phyloP scores from a whole-genome alignment of 2,329 filamentous ascomycete species.

The Stenocarpella maydis region DNA sequence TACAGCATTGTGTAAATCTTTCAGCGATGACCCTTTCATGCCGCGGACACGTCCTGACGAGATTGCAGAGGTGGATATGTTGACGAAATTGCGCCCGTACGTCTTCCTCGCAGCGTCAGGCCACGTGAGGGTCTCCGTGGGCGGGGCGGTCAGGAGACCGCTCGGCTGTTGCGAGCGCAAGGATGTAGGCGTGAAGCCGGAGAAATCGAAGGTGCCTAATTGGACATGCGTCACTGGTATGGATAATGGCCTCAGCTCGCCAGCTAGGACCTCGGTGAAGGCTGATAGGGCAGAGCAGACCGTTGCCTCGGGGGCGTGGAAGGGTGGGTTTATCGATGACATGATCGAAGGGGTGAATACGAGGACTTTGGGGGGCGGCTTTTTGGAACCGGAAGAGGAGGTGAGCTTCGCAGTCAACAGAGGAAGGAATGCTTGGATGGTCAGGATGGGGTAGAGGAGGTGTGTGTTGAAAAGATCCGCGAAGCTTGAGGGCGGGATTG shows the following conservation, averaged over 20 bases:
- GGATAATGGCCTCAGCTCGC: slow-evolving; percentile 78
- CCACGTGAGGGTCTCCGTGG: slow-evolving; percentile 69
- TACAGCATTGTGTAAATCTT: slow-evolving; percentile 84
- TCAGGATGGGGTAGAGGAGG: slow-evolving; percentile 87
- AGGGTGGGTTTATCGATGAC: slow-evolving; percentile 79
- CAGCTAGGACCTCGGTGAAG: slow-evolving; percentile 81
- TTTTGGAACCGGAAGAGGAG: slow-evolving; percentile 55
- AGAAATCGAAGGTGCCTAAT: slow-evolving; percentile 89
- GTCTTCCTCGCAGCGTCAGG: slow-evolving; percentile 65
- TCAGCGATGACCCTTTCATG: slow-evolving; percentile 73
- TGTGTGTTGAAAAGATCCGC: slow-evolving; percentile 93
- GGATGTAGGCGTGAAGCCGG: slow-evolving; percentile 64
- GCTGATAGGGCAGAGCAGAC: slow-evolving; percentile 87
- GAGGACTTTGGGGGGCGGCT: slow-evolving; percentile 72
- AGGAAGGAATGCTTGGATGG: slow-evolving; percentile 88
- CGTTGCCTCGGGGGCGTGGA: slow-evolving; percentile 85
- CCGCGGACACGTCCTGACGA: slow-evolving; percentile 65
- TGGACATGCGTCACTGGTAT: slow-evolving; percentile 88
- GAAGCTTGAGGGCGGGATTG: slow-evolving; percentile 83
- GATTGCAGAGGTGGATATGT: slow-evolving; percentile 63
- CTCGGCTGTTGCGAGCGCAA: slow-evolving; percentile 39
- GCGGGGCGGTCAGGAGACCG: slow-evolving; percentile 52
- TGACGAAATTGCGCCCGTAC: slow-evolving; percentile 70
- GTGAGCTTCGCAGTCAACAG: slow-evolving; percentile 71
- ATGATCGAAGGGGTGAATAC: slow-evolving; percentile 84